Base-by-base conservation (phyloP, 805 yeast species). In the Jamesozyma hellenica region DNA sequence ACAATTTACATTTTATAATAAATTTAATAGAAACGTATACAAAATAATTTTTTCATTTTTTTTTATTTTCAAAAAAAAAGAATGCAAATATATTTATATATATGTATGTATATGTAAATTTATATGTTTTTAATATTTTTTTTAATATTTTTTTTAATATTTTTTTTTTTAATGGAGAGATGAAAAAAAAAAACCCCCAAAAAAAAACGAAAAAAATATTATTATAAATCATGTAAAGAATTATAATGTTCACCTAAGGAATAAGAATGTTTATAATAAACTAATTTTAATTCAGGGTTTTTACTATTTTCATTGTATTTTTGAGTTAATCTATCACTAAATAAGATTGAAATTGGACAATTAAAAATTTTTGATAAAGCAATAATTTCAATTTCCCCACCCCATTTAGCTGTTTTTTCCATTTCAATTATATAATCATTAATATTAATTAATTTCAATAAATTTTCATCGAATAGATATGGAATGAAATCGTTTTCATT, bases 241-340 rank as follows among this genome's bases (percentile, higher is more conserved):
- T 90, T 90, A 61, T 90, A 90, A 64, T 90, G 98, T 63, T 88
- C 97, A 21, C 98, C 98, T 18, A 90, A 70, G 0, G 96, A 92
- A 58, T 76, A 90, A 13, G 77, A 74, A 55, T 87, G 92, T 58
- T 79, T 82, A 60, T 84, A 90, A 55, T 79, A 90, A 0, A 85
- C 95, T 42, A 90, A 55, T 46, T 74, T 75, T 49, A 90, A 63
- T 49, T 68, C 77, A 3, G 75, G 74, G 17, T 66, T 66, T 2
- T 58, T 49, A 1, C 74, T 81, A 0, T 65, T 68, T 46, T 75
- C 85, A 50, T 84, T 82, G 41, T 84, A 74, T 28, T 51, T 58
- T 48, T 81, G 66, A 2, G 80, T 70, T 4, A 87, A 72, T 31
- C 85, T 72, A 0, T 94, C 94, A 35, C 86, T 82, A 68, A 82